Percentiles rank a stretch among this genome's conserved stretches.
Conservation (phyloP, 768 basidiomycete genomes). For the Hygrocybe punicea region DNA sequence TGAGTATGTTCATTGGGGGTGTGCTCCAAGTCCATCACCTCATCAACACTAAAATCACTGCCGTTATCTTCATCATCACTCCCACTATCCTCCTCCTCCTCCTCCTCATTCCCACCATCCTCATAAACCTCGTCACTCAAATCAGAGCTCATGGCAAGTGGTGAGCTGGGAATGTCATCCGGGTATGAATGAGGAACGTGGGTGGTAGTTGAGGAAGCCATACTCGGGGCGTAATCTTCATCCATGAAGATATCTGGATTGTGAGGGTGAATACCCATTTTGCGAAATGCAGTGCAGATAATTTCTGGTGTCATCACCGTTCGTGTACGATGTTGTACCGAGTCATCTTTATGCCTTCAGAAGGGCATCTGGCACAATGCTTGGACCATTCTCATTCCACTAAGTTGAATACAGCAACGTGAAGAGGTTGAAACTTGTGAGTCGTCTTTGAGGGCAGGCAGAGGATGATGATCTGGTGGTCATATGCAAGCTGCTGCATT, state of each 20-base stretch:
- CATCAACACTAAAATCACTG: no score
- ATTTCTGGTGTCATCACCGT: slow-evolving; percentile 6
- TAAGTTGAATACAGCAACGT: slow-evolving; percentile 34
- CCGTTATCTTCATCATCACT: no score
- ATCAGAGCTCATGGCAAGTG: slow-evolving; percentile 13
- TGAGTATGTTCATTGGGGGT: no score
- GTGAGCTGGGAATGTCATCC: slow-evolving; percentile 11
- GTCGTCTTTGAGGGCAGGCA: slow-evolving; percentile 38
- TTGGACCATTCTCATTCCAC: not conserved
- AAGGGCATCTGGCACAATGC: not conserved
- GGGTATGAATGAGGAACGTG: slow-evolving; percentile 13
- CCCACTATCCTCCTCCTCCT: no score
- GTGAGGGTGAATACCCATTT: slow-evolving; percentile 20
- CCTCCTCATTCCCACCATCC: not conserved
- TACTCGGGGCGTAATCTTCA: slow-evolving; percentile 23
- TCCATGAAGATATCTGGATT: slow-evolving; percentile 20
- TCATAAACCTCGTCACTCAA: slow-evolving; percentile 12
- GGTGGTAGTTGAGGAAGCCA: slow-evolving; percentile 6
- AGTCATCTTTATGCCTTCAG: slow-evolving; percentile 15
- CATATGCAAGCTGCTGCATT: slow-evolving; percentile 16
- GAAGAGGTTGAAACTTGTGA: slow-evolving; percentile 34
- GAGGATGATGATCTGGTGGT: slow-evolving; percentile 28
- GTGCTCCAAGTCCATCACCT: no score
- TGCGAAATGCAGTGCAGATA: slow-evolving; percentile 20
- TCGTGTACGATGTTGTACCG: slow-evolving; percentile 26